Base-by-base conservation (phyloP, 768 basidiomycete genomes). In the Lactarius indigo region DNA sequence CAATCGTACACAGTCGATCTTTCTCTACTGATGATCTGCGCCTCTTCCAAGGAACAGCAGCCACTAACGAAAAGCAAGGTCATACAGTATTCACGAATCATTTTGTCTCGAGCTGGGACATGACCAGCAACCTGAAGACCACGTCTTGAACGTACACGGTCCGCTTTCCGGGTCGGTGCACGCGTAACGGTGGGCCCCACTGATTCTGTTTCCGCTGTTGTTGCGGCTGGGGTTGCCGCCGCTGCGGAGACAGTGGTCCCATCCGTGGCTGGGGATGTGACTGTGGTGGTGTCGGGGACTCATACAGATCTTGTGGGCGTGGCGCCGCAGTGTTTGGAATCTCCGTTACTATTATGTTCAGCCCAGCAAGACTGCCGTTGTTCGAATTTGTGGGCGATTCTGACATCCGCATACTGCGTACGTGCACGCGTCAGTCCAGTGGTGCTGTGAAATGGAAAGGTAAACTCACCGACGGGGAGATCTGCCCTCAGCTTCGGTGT, bases 91-190 rank as follows among this genome's bases (percentile, higher is more conserved):
- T 52, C 23, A 17, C 5, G 12, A 26, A 52, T 26, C 50, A 52
- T 26, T 52, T 13, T n/a, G 47, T 52, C 31, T 64, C 57, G 57
- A 59, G 37, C 57, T 64, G 64, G 35, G 63, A 58, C 63, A 26
- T 52, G 18, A 64, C 58, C 57, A 64, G 28, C 55, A 63, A 8
- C 41, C 55, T 54, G 13, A 57, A 28, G 30, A 64, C 64, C 20
- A 64, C 12, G 47, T 64, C 64, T 15, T 64, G 57, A 17, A 41
- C 64, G 26, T 52, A 30, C 35, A 64, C 64, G 4, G 64, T 52
- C 57, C 64, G 57, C 37, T 50, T 10, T 28, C n/a, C 44, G 15
- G 44, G 37, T 6, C 44, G 31, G 44, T n/a, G 57, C 17, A 35
- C 26, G 7, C 23, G 54, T 2, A 30, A 4, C 26, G 35, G 55